Evolutionary conservation across 805 yeast genomes (phyloP), one percentile per base, ranked within the genome.

Genomic region (Monosporozyma unispora): DNA sequence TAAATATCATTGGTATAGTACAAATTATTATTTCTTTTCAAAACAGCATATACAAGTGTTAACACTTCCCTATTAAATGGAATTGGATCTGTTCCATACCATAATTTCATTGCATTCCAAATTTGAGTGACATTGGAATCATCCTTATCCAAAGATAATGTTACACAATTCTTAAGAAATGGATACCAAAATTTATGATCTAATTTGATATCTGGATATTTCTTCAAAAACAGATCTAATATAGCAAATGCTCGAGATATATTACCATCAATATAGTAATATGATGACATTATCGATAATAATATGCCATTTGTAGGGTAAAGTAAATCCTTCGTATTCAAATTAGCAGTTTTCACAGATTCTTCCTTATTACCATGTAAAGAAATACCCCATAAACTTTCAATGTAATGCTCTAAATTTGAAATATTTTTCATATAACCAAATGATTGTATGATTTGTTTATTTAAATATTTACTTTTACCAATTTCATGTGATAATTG

Each of bases 171-270:
- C 12, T 46, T 7, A 57, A 46, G 16, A 58, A 35, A 23, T 33
- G 59, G 52, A 45, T 61, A 54, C 69, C 69, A 64, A 40, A 62
- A 63, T 4, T 46, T 10, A n/a, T 23, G 40, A 39, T 56, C 52
- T 31, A 64, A 49, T 3, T 53, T 46, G 10, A 62, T 46, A 3
- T 52, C 43, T 1, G 65, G 61, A 45, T 58, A 61, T 22, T 39
- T 48, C 9, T 46, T 45, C n/a, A 57, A 46, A 29, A 64, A 53
- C 8, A 42, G 39, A 46, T 59, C 60, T 4, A 63, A 38, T 4
- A 57, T 44, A 25, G 50, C 39, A 3, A 57, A 43, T 3, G 56
- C 59, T 22, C 53, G 49, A 3, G 46, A 35, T 27, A 58, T 47
- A 45, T 54, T 49, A 9, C 50, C 49, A 44, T 56, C 48, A 31